Conservation (phyloP, 176 grass and related monocot genomes). For the Panicum miliaceum region DNA sequence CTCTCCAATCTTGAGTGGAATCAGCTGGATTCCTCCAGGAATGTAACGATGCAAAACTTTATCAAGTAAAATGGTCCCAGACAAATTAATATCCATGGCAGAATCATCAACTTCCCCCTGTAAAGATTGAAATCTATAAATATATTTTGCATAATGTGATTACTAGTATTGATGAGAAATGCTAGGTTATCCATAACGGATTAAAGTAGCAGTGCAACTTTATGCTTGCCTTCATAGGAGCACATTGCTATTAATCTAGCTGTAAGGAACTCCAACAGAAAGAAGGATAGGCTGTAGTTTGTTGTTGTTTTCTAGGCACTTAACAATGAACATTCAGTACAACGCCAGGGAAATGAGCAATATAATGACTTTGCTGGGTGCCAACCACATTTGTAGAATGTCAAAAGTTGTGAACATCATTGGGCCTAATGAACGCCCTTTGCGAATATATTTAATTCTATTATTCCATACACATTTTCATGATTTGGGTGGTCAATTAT, state of each 20-base stretch:
- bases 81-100: constrained; percentile 97
- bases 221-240: not conserved
- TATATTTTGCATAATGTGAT: constrained; percentile 40
- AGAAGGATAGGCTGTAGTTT: not conserved
- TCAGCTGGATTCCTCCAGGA: constrained; percentile 72
- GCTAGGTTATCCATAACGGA: constrained; percentile 2
- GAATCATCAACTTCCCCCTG: constrained; percentile 91
- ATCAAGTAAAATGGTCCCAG: constrained; percentile 93
- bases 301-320: not conserved
- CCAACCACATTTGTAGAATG: constrained; percentile 11
- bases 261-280: constrained; percentile 7
- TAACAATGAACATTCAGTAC: not conserved
- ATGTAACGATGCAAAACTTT: constrained; percentile 85
- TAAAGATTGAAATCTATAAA: constrained; percentile 49
- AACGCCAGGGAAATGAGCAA: constrained; percentile 14
- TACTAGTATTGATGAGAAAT: constrained; percentile 37
- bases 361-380: not conserved
- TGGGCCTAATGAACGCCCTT: constrained; percentile 24
- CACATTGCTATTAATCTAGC: not conserved
- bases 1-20: constrained; percentile 90
- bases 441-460: constrained; percentile 12
- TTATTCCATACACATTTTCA: constrained; percentile 13
- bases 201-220: constrained; percentile 10
- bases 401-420: constrained; percentile 30
- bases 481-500: constrained; percentile 22